Conservation (phyloP, 371 early-diverging fungal species). For the Syncephalastrum sp. region DNA sequence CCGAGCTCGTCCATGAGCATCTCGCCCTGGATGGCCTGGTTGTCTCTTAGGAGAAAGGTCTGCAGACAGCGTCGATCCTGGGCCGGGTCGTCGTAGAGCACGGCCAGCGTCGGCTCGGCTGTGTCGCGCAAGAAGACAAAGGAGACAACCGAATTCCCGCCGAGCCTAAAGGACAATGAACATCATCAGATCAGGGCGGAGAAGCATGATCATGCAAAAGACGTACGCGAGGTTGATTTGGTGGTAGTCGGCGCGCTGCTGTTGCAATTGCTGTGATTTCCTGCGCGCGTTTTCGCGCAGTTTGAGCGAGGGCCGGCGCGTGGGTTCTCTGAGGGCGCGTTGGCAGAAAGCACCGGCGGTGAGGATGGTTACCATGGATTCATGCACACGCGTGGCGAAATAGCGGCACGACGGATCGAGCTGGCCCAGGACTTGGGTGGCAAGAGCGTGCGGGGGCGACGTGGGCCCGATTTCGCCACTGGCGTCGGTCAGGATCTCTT, state of each 20-base stretch:
- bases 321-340: slow-evolving; percentile 1
- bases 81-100: slow-evolving; percentile 75
- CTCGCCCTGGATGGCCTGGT: slow-evolving; percentile 11
- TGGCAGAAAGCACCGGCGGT: slow-evolving; percentile 16
- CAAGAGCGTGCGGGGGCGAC: slow-evolving; percentile 47
- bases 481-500: slow-evolving; percentile 59
- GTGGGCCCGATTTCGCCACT: slow-evolving; percentile 61
- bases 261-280: slow-evolving; percentile 7
- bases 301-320: slow-evolving; percentile 15
- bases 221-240: slow-evolving; percentile 16
- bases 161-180: slow-evolving; percentile 44
- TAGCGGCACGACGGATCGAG: slow-evolving; percentile 59
- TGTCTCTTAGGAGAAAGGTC: slow-evolving; percentile 1
- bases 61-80: slow-evolving; percentile 42
- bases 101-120: slow-evolving; percentile 58
- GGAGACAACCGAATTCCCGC: slow-evolving; percentile 69
- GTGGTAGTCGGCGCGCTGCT: slow-evolving; percentile 8
- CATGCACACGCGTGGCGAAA: slow-evolving; percentile 33
- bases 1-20: slow-evolving; percentile 50
- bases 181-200: too few species aligned
- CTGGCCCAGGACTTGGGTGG: slow-evolving; percentile 31
- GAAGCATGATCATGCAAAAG: too few species aligned
- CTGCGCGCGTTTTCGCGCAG: slow-evolving; percentile 28
- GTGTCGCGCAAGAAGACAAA: slow-evolving; percentile 65
- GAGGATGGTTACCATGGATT: slow-evolving; percentile 30